Conservation (phyloP, 169 alveolate genomes). For the Cryptosporidium viatorum region DNA sequence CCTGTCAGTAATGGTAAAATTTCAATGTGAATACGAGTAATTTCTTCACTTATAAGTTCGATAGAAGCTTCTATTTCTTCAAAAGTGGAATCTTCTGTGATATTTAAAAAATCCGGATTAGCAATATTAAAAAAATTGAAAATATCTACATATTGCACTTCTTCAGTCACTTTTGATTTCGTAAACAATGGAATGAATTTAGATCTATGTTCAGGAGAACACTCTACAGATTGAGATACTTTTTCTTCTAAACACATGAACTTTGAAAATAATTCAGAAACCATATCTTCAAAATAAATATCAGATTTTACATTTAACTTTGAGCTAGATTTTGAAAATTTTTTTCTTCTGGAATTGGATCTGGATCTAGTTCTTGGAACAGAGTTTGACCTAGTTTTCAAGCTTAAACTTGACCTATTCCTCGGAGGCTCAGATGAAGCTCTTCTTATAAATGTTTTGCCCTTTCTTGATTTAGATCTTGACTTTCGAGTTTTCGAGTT, state of each 20-base stretch:
- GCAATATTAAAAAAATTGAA: neutral
- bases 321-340: neutral
- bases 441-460: neutral
- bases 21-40: neutral
- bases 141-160: neutral
- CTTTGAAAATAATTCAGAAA: neutral
- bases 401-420: neutral
- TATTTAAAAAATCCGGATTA: neutral
- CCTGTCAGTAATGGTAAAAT: constrained; percentile 15
- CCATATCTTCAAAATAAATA: neutral
- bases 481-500: neutral
- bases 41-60: neutral
- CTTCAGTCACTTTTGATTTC: neutral
- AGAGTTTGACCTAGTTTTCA: neutral
- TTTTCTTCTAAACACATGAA: neutral
- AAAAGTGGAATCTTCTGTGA: neutral
- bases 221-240: neutral
- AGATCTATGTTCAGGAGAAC: neutral
- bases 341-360: neutral
- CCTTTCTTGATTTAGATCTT: neutral
- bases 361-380: neutral
- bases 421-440: neutral
- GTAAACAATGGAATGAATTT: neutral
- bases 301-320: neutral
- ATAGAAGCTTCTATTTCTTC: neutral